These are phyloP conservation scores for Penicillium rolfsii DNA, from an alignment of 2,329 filamentous ascomycete species.

Conservation along the genomic window DNA sequence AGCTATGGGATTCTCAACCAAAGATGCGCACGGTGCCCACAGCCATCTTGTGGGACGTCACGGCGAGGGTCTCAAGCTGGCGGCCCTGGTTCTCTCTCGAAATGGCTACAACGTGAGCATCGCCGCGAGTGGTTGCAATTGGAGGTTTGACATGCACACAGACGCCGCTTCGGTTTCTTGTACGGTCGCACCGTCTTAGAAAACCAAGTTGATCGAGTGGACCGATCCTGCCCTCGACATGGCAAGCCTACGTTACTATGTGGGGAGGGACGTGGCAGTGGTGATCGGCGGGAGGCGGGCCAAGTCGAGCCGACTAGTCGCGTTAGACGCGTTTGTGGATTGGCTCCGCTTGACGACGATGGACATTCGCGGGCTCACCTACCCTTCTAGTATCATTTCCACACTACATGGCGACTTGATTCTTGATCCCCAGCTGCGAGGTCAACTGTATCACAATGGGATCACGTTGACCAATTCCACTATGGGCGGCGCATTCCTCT, in stretches of 20 bases:
- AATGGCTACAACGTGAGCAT: slow-evolving; percentile 9
- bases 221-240: slow-evolving; percentile 4
- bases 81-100: slow-evolving; percentile 9
- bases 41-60: slow-evolving; percentile 8
- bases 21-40: too few species aligned
- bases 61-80: slow-evolving; percentile 15
- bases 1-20: slow-evolving; percentile 8
- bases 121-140: slow-evolving; percentile 9
- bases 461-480: not conserved
- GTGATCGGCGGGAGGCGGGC: slow-evolving; percentile 5
- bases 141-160: slow-evolving; percentile 6
- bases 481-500: not conserved
- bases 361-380: not conserved
- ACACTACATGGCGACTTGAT: not conserved
- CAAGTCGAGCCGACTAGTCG: not conserved
- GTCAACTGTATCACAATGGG: not conserved
- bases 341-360: not conserved
- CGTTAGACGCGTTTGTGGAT: slow-evolving; percentile 4
- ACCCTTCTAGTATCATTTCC: not conserved
- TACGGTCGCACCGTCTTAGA: not conserved
- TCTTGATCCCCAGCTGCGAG: not conserved
- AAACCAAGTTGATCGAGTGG: not conserved
- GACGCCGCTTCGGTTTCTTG: slow-evolving; percentile 1
- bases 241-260: slow-evolving; percentile 3
- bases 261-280: slow-evolving; percentile 3